Conservation (phyloP, 441 rosid genomes). For the Manihot esculenta region DNA sequence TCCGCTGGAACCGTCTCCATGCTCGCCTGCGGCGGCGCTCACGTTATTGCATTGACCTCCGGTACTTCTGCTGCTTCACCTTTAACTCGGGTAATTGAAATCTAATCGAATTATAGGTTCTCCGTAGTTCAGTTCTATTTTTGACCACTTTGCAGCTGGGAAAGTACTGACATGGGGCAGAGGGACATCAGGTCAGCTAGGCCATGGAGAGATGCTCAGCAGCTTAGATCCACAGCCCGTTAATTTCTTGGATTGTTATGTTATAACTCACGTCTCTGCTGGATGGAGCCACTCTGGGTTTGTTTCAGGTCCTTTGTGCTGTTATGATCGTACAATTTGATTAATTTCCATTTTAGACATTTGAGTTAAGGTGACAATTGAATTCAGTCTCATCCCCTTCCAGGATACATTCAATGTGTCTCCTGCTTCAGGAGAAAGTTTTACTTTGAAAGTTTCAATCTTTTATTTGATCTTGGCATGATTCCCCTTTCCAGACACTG, state of each 20-base stretch:
- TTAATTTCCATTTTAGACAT: not conserved
- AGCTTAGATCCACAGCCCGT: constrained; percentile 47
- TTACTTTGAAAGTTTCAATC: not conserved
- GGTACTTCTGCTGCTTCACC: constrained; percentile 7
- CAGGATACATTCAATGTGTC: not conserved
- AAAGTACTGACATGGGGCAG: constrained; percentile 84
- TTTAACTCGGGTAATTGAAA: not conserved
- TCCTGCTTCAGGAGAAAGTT: not conserved
- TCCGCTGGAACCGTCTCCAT: constrained; percentile 47
- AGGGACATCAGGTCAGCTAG: constrained; percentile 85
- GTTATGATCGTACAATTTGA: not conserved
- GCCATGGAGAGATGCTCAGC: constrained; percentile 59
- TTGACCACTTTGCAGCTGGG: constrained; percentile 46
- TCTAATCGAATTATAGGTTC: not conserved
- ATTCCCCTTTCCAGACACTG: constrained; percentile 37
- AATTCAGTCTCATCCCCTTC: not conserved
- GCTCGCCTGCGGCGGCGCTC: constrained; percentile 77
- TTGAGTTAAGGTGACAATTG: too few relatives aligned
- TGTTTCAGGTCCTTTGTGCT: constrained; percentile 58
- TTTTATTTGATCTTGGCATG: not conserved
- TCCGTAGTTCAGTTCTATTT: not conserved
- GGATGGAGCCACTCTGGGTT: constrained; percentile 91
- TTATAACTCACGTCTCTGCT: constrained; percentile 60
- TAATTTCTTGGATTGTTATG: constrained; percentile 32
- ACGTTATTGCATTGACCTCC: constrained; percentile 48